These are phyloP conservation scores for Gnetum montanum DNA, from an alignment of 75 land plant species.

Conservation along the genomic window DNA sequence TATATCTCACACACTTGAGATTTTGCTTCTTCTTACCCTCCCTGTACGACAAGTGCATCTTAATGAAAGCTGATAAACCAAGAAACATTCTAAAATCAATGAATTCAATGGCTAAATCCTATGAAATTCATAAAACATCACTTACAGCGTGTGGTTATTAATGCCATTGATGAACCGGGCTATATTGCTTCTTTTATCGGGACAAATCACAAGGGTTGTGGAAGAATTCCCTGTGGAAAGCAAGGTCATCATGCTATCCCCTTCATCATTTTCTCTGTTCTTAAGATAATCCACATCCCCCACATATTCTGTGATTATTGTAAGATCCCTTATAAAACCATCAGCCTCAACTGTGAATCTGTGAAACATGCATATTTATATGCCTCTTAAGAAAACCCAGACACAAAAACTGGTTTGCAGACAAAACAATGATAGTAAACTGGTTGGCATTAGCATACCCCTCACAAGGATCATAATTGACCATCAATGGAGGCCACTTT, in stretches of 20 bases:
- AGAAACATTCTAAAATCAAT: too few species aligned
- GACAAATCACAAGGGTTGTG: conserved; percentile 40
- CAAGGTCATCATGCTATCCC: conserved; percentile 49
- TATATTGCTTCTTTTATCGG: conserved; percentile 45
- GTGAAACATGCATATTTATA: not conserved
- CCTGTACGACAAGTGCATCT: conserved; percentile 4
- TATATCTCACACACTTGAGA: conserved; percentile 36
- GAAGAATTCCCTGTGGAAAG: conserved; percentile 21
- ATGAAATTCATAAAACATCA: too few species aligned
- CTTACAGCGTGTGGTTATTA: conserved; percentile 39
- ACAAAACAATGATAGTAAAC: not conserved
- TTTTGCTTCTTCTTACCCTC: conserved; percentile 50
- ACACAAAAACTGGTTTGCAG: not conserved
- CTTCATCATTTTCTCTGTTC: conserved; percentile 34
- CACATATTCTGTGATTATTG: conserved; percentile 41
- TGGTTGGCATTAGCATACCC: too few species aligned
- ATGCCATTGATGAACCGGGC: conserved; percentile 50
- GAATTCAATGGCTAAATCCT: too few species aligned
- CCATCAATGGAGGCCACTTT: conserved; percentile 75
- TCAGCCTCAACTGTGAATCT: conserved; percentile 51
- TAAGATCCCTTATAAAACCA: conserved; percentile 34
- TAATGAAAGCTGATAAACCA: not conserved
- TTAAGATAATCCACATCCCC: conserved; percentile 45
- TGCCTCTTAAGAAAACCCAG: not conserved
- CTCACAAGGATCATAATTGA: conserved; percentile 63